These are phyloP conservation scores for Talaromyces sp. DNA, from an alignment of 2,329 filamentous ascomycete species.

Conservation along the genomic window DNA sequence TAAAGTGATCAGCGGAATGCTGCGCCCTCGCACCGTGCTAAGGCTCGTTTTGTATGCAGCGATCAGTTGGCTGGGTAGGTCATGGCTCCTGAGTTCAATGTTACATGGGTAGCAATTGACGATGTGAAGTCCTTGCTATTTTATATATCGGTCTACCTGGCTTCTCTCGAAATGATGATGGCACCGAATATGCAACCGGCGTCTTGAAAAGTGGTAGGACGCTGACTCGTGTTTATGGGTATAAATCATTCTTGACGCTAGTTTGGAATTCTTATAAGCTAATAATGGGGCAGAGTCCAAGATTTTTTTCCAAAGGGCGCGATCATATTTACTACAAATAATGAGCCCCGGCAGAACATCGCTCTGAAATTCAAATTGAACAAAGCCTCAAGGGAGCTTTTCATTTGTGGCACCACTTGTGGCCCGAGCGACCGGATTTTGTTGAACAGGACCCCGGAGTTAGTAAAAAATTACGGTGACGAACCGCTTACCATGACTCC, in stretches of 20 bases:
- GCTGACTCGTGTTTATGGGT: slow-evolving; percentile 13
- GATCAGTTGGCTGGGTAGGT: slow-evolving; percentile 11
- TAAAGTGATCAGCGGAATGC: background rate
- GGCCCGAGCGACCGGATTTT: too few relatives aligned
- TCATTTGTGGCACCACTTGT: background rate
- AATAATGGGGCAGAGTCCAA: background rate
- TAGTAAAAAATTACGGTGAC: background rate
- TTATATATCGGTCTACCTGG: slow-evolving; percentile 8
- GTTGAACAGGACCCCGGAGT: background rate
- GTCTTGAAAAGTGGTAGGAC: slow-evolving; percentile 7
- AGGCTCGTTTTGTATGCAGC: background rate
- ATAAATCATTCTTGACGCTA: background rate
- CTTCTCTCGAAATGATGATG: slow-evolving; percentile 12
- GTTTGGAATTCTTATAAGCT: background rate
- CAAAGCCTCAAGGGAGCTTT: background rate
- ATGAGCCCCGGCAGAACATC: background rate
- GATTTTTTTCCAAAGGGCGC: slow-evolving; percentile 1
- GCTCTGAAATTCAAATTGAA: slow-evolving; percentile 9
- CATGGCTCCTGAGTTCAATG: background rate
- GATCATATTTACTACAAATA: background rate
- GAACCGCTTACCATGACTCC: background rate
- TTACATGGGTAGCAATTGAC: background rate
- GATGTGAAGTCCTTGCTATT: background rate
- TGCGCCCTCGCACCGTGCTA: slow-evolving; percentile 6
- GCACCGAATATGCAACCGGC: slow-evolving; percentile 2